Evolutionary conservation across 2,329 filamentous ascomycete species (phyloP).

Genomic region (Leptodontidium sp.): DNA sequence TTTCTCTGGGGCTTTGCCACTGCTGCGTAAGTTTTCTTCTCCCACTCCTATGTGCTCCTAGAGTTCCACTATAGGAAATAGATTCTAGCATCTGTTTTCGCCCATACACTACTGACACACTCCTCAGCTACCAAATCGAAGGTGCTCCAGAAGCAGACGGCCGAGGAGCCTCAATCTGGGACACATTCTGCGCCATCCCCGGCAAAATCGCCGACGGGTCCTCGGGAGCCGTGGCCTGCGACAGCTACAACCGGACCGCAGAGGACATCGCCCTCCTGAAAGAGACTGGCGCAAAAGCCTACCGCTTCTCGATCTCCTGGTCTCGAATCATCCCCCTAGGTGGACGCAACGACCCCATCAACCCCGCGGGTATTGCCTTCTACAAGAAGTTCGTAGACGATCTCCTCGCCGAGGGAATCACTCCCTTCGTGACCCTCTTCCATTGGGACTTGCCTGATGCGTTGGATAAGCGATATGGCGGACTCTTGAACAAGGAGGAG

Average conservation of each 20-base stretch:
- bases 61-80: not conserved
- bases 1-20: conserved; percentile 86
- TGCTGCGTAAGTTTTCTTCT: conserved; percentile 63
- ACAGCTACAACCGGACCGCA: conserved; percentile 82
- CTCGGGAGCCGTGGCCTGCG: conserved; percentile 81
- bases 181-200: conserved; percentile 82
- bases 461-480: conserved; percentile 82
- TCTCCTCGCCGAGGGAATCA: conserved; percentile 77
- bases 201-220: conserved; percentile 84
- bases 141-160: conserved; percentile 78
- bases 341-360: conserved; percentile 82
- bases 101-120: conserved; percentile 6
- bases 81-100: not conserved
- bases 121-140: conserved; percentile 83
- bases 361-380: conserved; percentile 78
- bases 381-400: conserved; percentile 84
- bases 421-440: conserved; percentile 82
- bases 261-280: conserved; percentile 83
- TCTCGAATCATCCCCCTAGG: conserved; percentile 86
- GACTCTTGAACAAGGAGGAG: conserved; percentile 81
- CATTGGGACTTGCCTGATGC: conserved; percentile 89
- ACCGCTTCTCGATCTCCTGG: conserved; percentile 88
- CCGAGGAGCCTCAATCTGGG: conserved; percentile 86
- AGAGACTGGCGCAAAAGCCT: conserved; percentile 74
- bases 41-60: not conserved